Conservation (phyloP, 306 rosid genomes). For the Prunus persica region DNA sequence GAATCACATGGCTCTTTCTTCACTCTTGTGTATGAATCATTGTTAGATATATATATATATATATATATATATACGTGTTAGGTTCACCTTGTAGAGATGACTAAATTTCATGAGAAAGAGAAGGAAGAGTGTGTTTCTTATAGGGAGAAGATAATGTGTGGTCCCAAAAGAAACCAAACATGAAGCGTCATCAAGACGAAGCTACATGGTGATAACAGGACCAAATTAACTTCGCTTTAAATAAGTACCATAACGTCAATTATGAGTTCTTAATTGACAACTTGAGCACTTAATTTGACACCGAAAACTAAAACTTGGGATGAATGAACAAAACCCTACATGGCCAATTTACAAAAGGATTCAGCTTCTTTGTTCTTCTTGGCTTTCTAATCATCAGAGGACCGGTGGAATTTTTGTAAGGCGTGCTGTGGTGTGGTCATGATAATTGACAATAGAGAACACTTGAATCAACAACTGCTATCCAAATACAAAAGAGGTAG, state of each 20-base stretch:
- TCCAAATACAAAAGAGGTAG: constrained; percentile 4
- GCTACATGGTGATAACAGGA: background rate
- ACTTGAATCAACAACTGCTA: background rate
- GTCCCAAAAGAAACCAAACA: constrained; percentile 19
- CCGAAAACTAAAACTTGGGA: background rate
- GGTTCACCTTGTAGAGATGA: background rate
- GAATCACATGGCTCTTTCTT: background rate
- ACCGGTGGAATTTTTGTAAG: background rate
- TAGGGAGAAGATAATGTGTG: constrained; percentile 8
- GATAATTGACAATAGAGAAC: background rate
- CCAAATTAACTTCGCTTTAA: background rate
- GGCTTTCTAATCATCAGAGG: constrained; percentile 1
- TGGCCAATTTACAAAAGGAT: background rate
- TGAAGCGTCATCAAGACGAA: background rate
- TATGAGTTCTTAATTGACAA: background rate
- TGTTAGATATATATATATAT: background rate
- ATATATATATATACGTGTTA: background rate
- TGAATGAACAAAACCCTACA: background rate
- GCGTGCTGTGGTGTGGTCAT: background rate
- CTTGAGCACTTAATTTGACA: background rate
- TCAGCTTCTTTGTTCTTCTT: background rate
- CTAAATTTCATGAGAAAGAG: constrained; percentile 1
- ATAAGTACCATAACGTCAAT: background rate
- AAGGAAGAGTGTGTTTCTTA: constrained; percentile 11
- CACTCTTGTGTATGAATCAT: background rate